Percentiles rank a stretch among this genome's conserved stretches.
These are phyloP conservation scores for Solanum habrochaites DNA, from an alignment of 257 asterid species.

Conservation along the genomic window DNA sequence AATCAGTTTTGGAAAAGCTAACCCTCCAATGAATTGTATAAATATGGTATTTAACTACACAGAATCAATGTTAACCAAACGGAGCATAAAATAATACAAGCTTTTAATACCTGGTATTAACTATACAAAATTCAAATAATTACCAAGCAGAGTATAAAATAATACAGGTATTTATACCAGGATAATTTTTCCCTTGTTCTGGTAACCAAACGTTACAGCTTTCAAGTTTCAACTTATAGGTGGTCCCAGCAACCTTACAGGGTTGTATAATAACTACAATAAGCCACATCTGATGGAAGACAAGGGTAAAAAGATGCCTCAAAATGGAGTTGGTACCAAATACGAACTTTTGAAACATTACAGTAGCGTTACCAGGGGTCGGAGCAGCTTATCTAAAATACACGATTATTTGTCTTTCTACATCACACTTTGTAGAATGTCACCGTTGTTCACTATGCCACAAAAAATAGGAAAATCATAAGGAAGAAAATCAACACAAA, in stretches of 20 bases:
- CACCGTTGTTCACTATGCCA: conserved; percentile 30
- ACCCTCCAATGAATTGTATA: neutral
- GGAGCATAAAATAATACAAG: neutral
- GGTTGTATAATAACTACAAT: neutral
- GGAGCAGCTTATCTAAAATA: neutral
- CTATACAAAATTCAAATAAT: neutral
- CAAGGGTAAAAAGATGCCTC: neutral
- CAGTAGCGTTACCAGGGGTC: neutral
- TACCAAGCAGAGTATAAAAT: neutral
- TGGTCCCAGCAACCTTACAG: neutral
- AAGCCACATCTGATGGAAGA: neutral
- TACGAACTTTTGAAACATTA: neutral
- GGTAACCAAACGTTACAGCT: neutral
- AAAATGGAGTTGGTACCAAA: neutral
- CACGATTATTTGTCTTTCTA: conserved; percentile 11
- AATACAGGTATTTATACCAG: neutral
- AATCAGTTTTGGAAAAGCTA: neutral
- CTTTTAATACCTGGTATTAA: neutral
- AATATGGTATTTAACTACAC: neutral
- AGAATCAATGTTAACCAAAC: neutral
- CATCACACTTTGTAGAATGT: neutral
- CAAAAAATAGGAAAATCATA: conserved; percentile 87
- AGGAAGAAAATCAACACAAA: conserved; percentile 82
- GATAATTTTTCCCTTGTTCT: neutral
- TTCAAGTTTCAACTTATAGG: neutral